Evolutionary conservation across 2,329 filamentous ascomycete species (phyloP), one percentile per base, ranked within the genome.

Genomic region (Paraphoma chrysanthemicola): DNA sequence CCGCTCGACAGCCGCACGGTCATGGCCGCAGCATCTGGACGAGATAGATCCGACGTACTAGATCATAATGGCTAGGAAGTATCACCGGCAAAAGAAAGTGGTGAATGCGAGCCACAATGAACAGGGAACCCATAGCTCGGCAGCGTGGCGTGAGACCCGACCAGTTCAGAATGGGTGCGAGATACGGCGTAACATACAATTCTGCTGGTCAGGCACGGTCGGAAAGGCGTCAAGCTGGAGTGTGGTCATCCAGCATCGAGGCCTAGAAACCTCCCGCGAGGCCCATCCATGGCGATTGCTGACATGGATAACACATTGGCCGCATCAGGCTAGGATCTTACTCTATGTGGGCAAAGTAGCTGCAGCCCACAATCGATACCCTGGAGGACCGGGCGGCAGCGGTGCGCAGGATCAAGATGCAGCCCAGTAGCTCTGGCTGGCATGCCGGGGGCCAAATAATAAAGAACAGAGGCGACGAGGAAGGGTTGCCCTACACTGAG

Each of bases 101-200:
- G 54, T 58, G 60, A 60, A 49, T 48, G 56, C 42, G 59, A 60
- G 49, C 53, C 56, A 53, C 52, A 45, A 42, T 41, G 39, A 45
- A 41, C 63, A 60, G 64, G 62, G 52, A 57, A 33, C 51, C 48
- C 56, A 65, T 64, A 60, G 63, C 62, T 65, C 63, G 51, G 59
- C 59, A 64, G 58, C 62, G 52, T 58, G 61, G 53, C 54, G 42
- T 51, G 44, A 54, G 54, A 50, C 57, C 59, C 64, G 60, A 62
- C 54, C 23, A 45, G 48, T 28, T 53, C 62, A 55, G 60, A 56
- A 57, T 58, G 55, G 41, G 44, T 58, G 60, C 56, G 54, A 45
- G 44, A 67, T 64, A 61, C 60, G 63, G 62, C 54, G 62, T 68
- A 61, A 65, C 64, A 69, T 57, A 62, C 60, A 64, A 59, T 45